phyloP scores from a whole-genome alignment of 805 yeast genomes.

The Wickerhamiella musiphila region DNA sequence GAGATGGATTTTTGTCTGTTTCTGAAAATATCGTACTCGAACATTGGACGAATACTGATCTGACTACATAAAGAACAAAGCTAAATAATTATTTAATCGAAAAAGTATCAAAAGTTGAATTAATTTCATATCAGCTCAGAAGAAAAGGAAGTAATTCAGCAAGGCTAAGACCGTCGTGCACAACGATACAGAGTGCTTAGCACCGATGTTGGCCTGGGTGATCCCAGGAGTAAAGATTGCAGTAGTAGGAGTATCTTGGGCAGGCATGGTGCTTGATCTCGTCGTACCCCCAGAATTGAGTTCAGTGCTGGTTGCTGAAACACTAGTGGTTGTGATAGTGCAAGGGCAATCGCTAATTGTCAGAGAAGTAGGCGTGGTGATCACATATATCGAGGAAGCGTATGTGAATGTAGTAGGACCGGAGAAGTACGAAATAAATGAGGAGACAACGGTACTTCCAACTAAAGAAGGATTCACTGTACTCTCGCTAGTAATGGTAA shows the following conservation, averaged over 20 bases:
- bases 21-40: no score
- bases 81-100: no score
- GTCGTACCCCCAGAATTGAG: neutral
- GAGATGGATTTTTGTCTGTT: no score
- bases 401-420: constrained; percentile 39
- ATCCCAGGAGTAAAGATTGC: constrained; percentile 25
- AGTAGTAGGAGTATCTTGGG: constrained; percentile 1
- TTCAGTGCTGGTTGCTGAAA: constrained; percentile 5
- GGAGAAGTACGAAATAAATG: constrained; percentile 38
- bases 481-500: neutral
- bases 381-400: constrained; percentile 48
- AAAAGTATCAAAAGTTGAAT: no score
- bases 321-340: constrained; percentile 5
- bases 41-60: no score
- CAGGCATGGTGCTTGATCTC: neutral
- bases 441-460: constrained; percentile 4
- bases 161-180: neutral
- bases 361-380: constrained; percentile 53
- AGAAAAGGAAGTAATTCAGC: neutral
- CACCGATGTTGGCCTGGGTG: constrained; percentile 66
- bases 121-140: no score
- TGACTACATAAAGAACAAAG: no score
- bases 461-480: neutral
- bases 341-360: constrained; percentile 36
- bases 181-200: constrained; percentile 32